Evolutionary conservation across 306 rosid genomes (phyloP).

Genomic region (Malus sieversii): DNA sequence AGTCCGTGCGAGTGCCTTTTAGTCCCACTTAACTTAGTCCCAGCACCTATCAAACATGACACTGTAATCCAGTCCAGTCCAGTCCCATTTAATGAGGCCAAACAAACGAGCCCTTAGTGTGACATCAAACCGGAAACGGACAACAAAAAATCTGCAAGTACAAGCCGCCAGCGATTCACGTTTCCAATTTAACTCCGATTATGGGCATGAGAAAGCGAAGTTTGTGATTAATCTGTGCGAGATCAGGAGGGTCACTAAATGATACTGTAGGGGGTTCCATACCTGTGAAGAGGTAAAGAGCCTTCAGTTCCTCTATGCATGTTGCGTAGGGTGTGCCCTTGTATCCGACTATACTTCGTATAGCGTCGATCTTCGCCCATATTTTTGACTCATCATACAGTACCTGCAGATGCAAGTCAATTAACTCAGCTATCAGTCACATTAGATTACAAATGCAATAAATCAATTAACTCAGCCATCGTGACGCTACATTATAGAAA

Average conservation of each 20-base stretch:
- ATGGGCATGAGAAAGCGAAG: constrained; percentile 73
- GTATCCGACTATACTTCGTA: constrained; percentile 55
- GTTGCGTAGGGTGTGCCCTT: constrained; percentile 31
- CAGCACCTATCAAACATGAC: no score
- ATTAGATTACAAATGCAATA: no score
- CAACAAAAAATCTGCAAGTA: background rate
- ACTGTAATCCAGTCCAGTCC: no score
- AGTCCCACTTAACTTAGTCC: no score
- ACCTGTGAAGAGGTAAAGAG: constrained; percentile 65
- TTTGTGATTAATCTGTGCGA: constrained; percentile 28
- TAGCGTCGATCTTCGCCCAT: constrained; percentile 39
- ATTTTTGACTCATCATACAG: constrained; percentile 30
- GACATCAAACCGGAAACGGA: background rate
- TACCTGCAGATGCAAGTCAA: constrained; percentile 27
- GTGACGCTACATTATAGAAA: background rate
- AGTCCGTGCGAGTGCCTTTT: no score
- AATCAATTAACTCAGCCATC: no score
- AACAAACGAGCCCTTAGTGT: no score
- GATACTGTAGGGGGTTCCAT: constrained; percentile 50
- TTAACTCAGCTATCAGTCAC: background rate
- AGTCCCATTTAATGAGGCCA: no score
- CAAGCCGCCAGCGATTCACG: background rate
- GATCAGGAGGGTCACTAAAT: constrained; percentile 23
- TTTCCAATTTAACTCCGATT: constrained; percentile 51
- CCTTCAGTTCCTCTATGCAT: constrained; percentile 54